Evolutionary conservation across 2,329 filamentous ascomycete species (phyloP).

Genomic region (Trichoderma atroviride): DNA sequence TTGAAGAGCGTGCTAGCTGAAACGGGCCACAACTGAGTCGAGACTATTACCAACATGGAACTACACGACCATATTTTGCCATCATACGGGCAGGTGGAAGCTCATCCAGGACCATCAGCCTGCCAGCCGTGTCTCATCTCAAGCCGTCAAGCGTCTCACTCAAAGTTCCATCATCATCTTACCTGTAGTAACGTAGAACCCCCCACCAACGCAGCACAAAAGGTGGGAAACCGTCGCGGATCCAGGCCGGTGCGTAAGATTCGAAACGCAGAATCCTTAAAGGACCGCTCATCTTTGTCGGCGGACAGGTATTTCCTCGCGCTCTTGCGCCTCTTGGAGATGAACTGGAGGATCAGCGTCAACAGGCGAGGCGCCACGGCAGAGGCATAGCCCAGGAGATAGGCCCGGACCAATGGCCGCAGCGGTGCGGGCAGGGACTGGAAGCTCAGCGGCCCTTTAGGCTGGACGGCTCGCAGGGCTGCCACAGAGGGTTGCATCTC

Average conservation of each 20-base stretch:
- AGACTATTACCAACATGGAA: neutral
- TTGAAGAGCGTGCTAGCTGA: neutral
- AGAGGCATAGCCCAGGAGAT: constrained; percentile 63
- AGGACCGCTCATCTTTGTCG: constrained; percentile 37
- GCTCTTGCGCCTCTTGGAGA: constrained; percentile 43
- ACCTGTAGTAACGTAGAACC: constrained; percentile 65
- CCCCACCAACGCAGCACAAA: constrained; percentile 63
- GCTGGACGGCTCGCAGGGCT: constrained; percentile 18
- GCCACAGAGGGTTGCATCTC: constrained; percentile 21
- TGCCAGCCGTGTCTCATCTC: neutral
- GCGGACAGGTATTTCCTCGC: constrained; percentile 35
- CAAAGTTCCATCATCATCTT: constrained; percentile 32
- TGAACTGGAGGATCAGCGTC: constrained; percentile 55
- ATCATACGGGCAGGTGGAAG: neutral
- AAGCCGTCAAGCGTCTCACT: neutral
- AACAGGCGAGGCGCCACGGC: constrained; percentile 59
- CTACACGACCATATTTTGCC: neutral
- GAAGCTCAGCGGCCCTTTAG: constrained; percentile 30
- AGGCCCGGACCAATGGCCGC: constrained; percentile 61
- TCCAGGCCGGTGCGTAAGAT: constrained; percentile 57
- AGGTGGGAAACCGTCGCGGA: constrained; percentile 61
- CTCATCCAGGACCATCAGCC: neutral
- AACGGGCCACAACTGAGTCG: neutral
- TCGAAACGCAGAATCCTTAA: constrained; percentile 39
- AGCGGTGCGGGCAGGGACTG: constrained; percentile 51